Conservation (phyloP, 2,329 filamentous ascomycete species). For the Fusarium subglutinans region DNA sequence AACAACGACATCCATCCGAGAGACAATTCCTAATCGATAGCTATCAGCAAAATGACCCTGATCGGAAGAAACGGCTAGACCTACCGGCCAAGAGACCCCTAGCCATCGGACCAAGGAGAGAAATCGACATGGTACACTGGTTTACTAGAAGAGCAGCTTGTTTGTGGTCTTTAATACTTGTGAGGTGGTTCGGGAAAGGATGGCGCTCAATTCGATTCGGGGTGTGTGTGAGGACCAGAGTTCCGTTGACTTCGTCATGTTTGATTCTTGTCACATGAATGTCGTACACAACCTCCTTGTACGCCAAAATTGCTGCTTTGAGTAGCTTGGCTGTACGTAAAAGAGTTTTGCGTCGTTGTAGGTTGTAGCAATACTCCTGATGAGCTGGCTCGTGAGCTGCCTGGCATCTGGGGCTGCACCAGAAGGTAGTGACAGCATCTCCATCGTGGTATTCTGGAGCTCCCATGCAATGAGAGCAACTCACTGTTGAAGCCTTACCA, state of each 20-base stretch:
- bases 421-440: conserved; percentile 5
- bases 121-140: conserved; percentile 5
- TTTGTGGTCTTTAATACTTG: not conserved
- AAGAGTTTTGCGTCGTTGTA: conserved; percentile 9
- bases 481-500: not conserved
- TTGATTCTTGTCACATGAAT: conserved; percentile 1
- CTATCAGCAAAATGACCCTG: not conserved
- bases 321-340: conserved; percentile 8
- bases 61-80: not conserved
- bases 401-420: conserved; percentile 23
- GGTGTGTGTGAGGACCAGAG: conserved; percentile 4
- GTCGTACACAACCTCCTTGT: conserved; percentile 11
- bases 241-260: not conserved
- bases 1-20: not conserved
- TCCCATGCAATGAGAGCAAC: not conserved
- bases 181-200: conserved; percentile 11
- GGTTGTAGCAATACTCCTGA: conserved; percentile 4
- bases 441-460: conserved; percentile 21
- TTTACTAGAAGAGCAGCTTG: conserved; percentile 11
- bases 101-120: conserved; percentile 17
- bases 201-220: not conserved
- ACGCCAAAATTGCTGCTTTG: conserved; percentile 8
- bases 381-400: conserved; percentile 5
- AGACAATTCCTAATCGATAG: not conserved
- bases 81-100: conserved; percentile 5